These are phyloP conservation scores for Macrocybe sp. DNA, from an alignment of 1,284 basidiomycete species.

Conservation along the genomic window DNA sequence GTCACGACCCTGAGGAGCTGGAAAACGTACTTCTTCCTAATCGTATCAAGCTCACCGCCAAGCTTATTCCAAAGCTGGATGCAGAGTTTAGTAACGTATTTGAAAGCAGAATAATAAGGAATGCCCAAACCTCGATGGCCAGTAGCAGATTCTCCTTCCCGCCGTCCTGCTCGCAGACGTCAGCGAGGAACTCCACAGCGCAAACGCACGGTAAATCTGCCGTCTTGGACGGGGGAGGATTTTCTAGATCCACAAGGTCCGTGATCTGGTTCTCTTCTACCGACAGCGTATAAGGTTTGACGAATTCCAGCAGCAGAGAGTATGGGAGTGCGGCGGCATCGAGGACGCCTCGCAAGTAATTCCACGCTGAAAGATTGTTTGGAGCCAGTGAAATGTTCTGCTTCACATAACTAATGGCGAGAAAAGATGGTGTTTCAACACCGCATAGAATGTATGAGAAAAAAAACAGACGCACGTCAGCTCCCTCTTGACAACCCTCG, in stretches of 20 bases:
- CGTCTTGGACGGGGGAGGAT: constrained; percentile 59
- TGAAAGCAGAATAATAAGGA: constrained; percentile 4
- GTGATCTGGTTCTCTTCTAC: constrained; percentile 22
- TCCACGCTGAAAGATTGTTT: constrained; percentile 92
- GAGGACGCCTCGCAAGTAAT: constrained; percentile 82
- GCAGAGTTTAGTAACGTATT: constrained; percentile 3
- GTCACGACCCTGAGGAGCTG: constrained; percentile 5
- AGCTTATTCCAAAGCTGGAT: constrained; percentile 63
- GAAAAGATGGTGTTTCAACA: background rate
- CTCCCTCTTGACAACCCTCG: constrained; percentile 58
- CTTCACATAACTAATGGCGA: constrained; percentile 49
- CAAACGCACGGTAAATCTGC: constrained; percentile 71
- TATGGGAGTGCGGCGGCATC: constrained; percentile 57
- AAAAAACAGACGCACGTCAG: constrained; percentile 49
- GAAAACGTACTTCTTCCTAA: constrained; percentile 66
- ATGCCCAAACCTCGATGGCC: constrained; percentile 44
- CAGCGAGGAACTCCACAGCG: constrained; percentile 86
- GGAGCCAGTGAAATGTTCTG: constrained; percentile 81
- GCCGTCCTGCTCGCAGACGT: constrained; percentile 61
- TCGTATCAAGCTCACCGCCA: constrained; percentile 68
- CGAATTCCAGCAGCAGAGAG: constrained; percentile 51
- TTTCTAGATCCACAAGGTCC: constrained; percentile 67
- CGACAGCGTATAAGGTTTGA: constrained; percentile 55
- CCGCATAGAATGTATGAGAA: constrained; percentile 9
- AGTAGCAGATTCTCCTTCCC: constrained; percentile 35